Evolutionary conservation across 1,284 basidiomycete genomes (phyloP).

Genomic region (Kwoniella shivajii): DNA sequence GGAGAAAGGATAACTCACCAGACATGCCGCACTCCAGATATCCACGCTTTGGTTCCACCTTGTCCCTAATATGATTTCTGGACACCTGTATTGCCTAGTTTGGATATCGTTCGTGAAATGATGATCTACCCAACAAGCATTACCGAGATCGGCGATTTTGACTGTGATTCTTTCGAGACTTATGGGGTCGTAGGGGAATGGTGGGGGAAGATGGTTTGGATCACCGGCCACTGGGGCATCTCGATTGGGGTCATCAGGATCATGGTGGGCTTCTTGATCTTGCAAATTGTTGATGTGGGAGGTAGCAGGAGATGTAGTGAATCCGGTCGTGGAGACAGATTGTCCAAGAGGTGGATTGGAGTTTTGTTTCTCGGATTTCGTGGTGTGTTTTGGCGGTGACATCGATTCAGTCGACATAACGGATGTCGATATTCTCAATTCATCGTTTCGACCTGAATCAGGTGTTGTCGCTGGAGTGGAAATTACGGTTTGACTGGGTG

Average conservation of each 20-base stretch:
- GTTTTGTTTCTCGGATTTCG: neutral
- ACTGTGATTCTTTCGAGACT: conserved; percentile 87
- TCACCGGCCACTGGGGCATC: conserved; percentile 59
- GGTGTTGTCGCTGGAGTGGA: conserved; percentile 51
- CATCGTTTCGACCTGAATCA: conserved; percentile 48
- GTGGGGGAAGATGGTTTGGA: conserved; percentile 59
- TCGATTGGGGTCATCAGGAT: conserved; percentile 27
- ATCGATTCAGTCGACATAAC: conserved; percentile 39
- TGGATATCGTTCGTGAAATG: conserved; percentile 62
- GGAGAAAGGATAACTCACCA: conserved; percentile 62
- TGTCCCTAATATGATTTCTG: conserved; percentile 93
- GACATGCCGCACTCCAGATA: conserved; percentile 93
- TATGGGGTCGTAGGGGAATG: conserved; percentile 61
- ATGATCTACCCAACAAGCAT: conserved; percentile 64
- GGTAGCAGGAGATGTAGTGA: conserved; percentile 31
- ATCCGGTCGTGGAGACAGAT: conserved; percentile 15
- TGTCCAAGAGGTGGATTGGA: conserved; percentile 1
- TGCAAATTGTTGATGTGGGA: conserved; percentile 45
- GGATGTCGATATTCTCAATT: conserved; percentile 54
- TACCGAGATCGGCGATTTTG: conserved; percentile 97
- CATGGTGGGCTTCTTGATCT: conserved; percentile 39
- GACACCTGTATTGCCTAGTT: conserved; percentile 95
- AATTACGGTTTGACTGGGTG: conserved; percentile 44
- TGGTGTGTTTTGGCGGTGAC: conserved; percentile 26
- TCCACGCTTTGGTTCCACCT: conserved; percentile 91